A percentile compares a stretch with the other conserved stretches of the same genome.
phyloP scores from a whole-genome alignment of 225 moss, liverwort and hornwort genomes.

The Physcomitrium patens region DNA sequence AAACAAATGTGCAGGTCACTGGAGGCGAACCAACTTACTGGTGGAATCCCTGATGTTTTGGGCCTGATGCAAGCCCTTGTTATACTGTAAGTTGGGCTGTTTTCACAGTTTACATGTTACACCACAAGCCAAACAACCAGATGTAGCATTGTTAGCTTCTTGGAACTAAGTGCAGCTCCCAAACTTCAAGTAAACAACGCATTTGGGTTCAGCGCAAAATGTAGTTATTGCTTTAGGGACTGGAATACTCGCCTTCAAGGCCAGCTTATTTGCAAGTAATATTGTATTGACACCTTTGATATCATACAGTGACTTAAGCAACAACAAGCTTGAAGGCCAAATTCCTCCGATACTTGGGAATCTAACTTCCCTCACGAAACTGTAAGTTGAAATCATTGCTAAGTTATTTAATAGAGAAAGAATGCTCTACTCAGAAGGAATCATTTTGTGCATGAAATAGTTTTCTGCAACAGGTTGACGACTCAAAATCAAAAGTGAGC shows the following conservation, averaged over 20 bases:
- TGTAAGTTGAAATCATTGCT: constrained; percentile 37
- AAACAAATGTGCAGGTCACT: constrained; percentile 47
- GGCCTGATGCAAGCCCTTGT: constrained; percentile 72
- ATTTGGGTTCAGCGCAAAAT: too few relatives aligned
- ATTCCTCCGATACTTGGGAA: constrained; percentile 69
- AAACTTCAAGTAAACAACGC: neutral
- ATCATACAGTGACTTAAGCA: constrained; percentile 55
- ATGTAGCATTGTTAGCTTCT: too few relatives aligned
- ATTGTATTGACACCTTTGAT: neutral
- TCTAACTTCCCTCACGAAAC: constrained; percentile 58
- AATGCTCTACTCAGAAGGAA: neutral
- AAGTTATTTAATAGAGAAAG: neutral
- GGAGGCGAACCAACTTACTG: constrained; percentile 58
- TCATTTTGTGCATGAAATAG: neutral
- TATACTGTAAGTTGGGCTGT: constrained; percentile 49
- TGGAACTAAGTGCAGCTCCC: neutral
- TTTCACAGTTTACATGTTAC: neutral
- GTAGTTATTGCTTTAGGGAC: neutral
- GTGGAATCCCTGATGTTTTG: constrained; percentile 62
- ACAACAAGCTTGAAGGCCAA: constrained; percentile 53
- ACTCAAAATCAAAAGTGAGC: neutral
- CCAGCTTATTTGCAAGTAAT: neutral
- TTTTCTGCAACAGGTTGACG: neutral
- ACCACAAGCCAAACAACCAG: neutral
- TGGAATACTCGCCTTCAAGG: neutral